Evolutionary conservation across 768 basidiomycete species (phyloP).

Genomic region (Galerina marginata): DNA sequence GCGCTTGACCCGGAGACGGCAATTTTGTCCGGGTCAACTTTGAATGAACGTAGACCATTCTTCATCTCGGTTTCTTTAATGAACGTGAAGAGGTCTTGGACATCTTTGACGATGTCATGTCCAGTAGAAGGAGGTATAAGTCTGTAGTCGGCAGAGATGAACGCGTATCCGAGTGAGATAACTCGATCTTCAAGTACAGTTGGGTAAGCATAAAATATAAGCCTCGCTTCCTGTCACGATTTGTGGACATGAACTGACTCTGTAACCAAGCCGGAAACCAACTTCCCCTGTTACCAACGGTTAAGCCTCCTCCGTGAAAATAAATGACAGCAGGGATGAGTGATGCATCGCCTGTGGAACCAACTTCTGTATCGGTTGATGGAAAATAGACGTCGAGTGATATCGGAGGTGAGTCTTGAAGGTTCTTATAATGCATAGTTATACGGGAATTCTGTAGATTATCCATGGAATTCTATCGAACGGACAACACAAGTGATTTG

Average conservation of each 20-base stretch:
- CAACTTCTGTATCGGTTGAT: neutral
- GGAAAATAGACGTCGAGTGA: slow-evolving; percentile 15
- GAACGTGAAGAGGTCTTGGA: slow-evolving; percentile 60
- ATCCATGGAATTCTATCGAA: neutral
- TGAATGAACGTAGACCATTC: slow-evolving; percentile 23
- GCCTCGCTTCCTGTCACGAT: neutral
- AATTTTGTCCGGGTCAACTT: slow-evolving; percentile 49
- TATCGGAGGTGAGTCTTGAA: neutral
- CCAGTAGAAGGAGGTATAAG: slow-evolving; percentile 60
- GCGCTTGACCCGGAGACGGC: slow-evolving; percentile 64
- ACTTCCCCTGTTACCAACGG: slow-evolving; percentile 59
- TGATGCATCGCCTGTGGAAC: neutral
- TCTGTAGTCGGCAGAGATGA: slow-evolving; percentile 69
- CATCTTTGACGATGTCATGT: slow-evolving; percentile 62
- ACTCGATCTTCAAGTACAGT: slow-evolving; percentile 45
- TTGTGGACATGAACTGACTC: slow-evolving; percentile 40
- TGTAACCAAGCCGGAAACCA: slow-evolving; percentile 75
- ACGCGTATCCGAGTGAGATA: slow-evolving; percentile 51
- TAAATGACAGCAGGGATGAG: slow-evolving; percentile 36
- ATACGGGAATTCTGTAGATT: neutral
- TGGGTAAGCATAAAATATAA: slow-evolving; percentile 1
- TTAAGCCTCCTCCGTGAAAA: slow-evolving; percentile 62
- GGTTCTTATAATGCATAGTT: slow-evolving; percentile 7
- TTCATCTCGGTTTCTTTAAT: slow-evolving; percentile 31
- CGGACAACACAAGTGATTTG: too few relatives aligned